Base-by-base conservation (phyloP, 352 stramenopile genomes). In the Phytopythium kandeliae region DNA sequence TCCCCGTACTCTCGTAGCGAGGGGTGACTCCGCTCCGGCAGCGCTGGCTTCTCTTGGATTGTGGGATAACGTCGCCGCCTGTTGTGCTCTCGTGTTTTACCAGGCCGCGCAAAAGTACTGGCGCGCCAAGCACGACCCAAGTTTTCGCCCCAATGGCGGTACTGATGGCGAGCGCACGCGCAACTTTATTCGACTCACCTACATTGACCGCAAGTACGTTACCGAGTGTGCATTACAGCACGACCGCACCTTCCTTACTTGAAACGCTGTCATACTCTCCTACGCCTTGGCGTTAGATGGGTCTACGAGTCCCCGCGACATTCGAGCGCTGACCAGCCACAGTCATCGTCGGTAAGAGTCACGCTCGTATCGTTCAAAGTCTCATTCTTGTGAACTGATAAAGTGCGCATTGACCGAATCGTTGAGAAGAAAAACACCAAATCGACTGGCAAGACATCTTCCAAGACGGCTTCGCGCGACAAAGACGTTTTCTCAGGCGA, bases 101-200 rank as follows among this genome's bases (percentile, higher is more conserved):
- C 44, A 92, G 82, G 78, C 78, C 0, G 85, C 82, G 35, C 79
- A 92, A 55, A 93, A 92, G 54, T 91, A 86, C 54, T 95, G 85
- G 85, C 63, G 82, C 21, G 76, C 69, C 40, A 90, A 86, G 48
- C 82, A 92, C 62, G 85, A 95, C 58, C 62, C 81, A 24, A 92
- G 63, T 49, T 93, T 86, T 51, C 80, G 84, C 28, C 83, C 81
- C 9, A 74, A 60, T 25, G 85, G 85, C 42, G 73, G 78, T 9
- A 92, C 51, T 4, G 77, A 90, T 28, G 79, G 84, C 55, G 83
- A 95, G 24, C 81, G 83, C 51, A 90, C 78, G 45, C 79, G 84
- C n/a, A 94, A 94, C 55, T 94, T 95, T 59, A 93, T 95, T 48
- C 83, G 83, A 10, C 58, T 91, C 50, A 91, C 84, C 13, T 95